These are phyloP conservation scores for Citrus mangshanensis DNA, from an alignment of 345 rosid genomes.

Conservation along the genomic window DNA sequence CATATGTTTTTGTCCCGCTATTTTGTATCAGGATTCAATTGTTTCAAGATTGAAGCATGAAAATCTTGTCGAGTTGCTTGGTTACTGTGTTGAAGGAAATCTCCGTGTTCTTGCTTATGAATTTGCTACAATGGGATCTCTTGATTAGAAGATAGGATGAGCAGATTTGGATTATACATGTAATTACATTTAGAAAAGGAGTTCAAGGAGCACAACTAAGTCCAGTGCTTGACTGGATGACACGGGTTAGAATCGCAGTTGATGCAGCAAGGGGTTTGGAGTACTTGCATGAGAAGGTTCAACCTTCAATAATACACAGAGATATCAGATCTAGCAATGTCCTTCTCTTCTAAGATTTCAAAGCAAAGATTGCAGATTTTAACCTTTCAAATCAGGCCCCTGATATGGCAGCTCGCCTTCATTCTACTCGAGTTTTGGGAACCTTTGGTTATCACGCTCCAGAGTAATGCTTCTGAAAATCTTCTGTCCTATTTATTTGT, in stretches of 20 bases:
- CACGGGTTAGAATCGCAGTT: slow-evolving; percentile 82
- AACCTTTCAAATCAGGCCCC: slow-evolving; percentile 98
- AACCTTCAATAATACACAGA: slow-evolving; percentile 84
- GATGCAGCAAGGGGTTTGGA: slow-evolving; percentile 96
- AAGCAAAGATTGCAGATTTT: slow-evolving; percentile 94
- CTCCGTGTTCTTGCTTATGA: slow-evolving; percentile 89
- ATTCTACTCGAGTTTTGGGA: slow-evolving; percentile 95
- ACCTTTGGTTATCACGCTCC: slow-evolving; percentile 99
- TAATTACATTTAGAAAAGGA: slow-evolving; percentile 80
- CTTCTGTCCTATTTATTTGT: background rate
- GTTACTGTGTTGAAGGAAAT: slow-evolving; percentile 86
- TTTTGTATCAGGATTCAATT: slow-evolving; percentile 53
- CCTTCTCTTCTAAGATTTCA: slow-evolving; percentile 87
- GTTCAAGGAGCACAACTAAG: slow-evolving; percentile 99
- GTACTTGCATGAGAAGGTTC: slow-evolving; percentile 91
- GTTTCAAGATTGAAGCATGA: slow-evolving; percentile 88
- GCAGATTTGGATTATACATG: slow-evolving; percentile 1
- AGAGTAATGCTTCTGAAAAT: slow-evolving; percentile 59
- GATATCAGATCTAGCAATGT: slow-evolving; percentile 96
- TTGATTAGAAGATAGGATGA: background rate
- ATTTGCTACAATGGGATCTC: slow-evolving; percentile 98
- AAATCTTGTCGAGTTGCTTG: slow-evolving; percentile 75
- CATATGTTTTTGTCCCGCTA: background rate
- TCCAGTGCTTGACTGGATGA: slow-evolving; percentile 96
- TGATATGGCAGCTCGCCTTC: slow-evolving; percentile 99